Percentiles rank a stretch among this genome's conserved stretches.
phyloP scores from a whole-genome alignment of 768 basidiomycete genomes.

The Termitomyces bulborhizus region DNA sequence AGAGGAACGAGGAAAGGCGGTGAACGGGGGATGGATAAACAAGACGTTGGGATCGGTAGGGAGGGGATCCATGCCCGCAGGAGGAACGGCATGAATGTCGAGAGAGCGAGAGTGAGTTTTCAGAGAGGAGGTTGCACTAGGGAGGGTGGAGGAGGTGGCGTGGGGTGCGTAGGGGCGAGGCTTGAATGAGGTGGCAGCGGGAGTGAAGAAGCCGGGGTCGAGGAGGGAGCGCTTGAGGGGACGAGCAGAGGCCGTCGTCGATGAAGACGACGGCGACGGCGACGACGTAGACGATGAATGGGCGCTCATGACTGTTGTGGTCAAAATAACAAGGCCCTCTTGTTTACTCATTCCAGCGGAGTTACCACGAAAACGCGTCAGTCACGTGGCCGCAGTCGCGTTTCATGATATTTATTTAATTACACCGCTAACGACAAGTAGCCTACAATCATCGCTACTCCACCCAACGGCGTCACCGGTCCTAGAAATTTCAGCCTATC shows the following conservation, averaged over 20 bases:
- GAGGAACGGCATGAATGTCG: conserved; percentile 38
- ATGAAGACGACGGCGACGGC: background rate
- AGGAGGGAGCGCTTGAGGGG: conserved; percentile 45
- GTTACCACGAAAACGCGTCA: conserved; percentile 34
- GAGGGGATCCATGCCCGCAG: conserved; percentile 61
- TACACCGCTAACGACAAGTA: conserved; percentile 49
- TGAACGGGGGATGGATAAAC: conserved; percentile 75
- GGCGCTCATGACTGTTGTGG: conserved; percentile 4
- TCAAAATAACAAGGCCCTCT: conserved; percentile 1
- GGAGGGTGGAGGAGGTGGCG: conserved; percentile 19
- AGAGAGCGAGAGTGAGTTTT: conserved; percentile 27
- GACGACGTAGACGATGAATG: conserved; percentile 4
- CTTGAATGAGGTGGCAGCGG: conserved; percentile 58
- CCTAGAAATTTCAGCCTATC: conserved; percentile 45
- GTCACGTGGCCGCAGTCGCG: conserved; percentile 24
- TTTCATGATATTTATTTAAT: background rate
- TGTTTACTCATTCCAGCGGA: conserved; percentile 20
- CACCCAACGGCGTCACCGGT: conserved; percentile 65
- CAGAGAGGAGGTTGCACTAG: conserved; percentile 19
- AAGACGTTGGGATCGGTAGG: conserved; percentile 57
- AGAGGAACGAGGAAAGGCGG: conserved; percentile 55
- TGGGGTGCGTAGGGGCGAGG: conserved; percentile 57
- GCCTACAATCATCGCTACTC: conserved; percentile 58
- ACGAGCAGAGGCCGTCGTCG: conserved; percentile 23
- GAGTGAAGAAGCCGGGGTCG: conserved; percentile 55